Evolutionary conservation across 768 basidiomycete species (phyloP), one percentile per base, ranked within the genome.

Genomic region (Tylopilus intermedius): DNA sequence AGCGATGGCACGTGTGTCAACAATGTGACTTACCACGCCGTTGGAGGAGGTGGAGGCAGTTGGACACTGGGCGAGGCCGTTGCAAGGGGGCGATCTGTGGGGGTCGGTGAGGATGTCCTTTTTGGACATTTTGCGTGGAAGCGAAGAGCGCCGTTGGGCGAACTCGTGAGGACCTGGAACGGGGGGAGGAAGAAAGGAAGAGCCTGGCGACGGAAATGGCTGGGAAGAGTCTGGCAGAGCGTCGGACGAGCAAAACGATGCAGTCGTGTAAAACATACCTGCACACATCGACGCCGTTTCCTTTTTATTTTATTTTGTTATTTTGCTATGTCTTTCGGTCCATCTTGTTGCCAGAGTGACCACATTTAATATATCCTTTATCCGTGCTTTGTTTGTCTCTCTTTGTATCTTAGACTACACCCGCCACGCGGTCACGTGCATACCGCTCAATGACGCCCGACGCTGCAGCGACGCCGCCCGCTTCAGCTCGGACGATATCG

Each of bases 111-210:
- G 24, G 24, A 59, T 29, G 62, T 63, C 46, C 59, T 62, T 57
- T 56, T 55, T 58, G 51, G 62, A 54, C 68, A 54, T 60, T 43
- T 57, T 69, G 1, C 54, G 68, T 0, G 74, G 74, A 1, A 22
- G 37, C 0, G 54, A 54, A 14, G 33, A 24, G 24, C 24, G 24
- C 24, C 30, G 44, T 54, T 74, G 76, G 37, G 83, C 84, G 61
- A 84, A 86, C 61, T 88, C 86, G 73, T 87, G 84, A 29, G 79
- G 74, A 3, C 79, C 78, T 1, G 82, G 82, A 4, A 78, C 74
- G 4, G 86, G 85, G 4, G 86, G 86, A 2, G 86, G 83, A 2
- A 86, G 61, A 58, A 88, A 88, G 0, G 82, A 74, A 5, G 82
- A 84, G 0, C 81, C 80, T 3, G 86, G 86, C 0, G 82, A 84